Percentiles rank a stretch among this genome's conserved stretches.
Evolutionary conservation across 2,329 filamentous ascomycete genomes (phyloP).

Genomic region (Exserohilum turcica): DNA sequence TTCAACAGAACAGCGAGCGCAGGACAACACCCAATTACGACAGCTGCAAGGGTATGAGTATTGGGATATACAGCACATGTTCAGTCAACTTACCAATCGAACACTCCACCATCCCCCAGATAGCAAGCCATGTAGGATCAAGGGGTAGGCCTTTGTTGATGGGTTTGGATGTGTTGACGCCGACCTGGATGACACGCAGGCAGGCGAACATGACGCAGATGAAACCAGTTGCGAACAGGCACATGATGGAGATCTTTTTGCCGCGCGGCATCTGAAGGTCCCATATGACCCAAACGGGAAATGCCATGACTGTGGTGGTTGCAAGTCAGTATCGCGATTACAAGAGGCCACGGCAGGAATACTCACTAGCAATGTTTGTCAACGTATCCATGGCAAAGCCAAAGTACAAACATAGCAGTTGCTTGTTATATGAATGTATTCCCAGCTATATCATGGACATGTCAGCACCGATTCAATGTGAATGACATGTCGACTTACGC

Average conservation of each 20-base stretch:
- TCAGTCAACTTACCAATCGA: constrained; percentile 27
- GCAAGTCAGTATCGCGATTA: not conserved
- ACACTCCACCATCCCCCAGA: constrained; percentile 45
- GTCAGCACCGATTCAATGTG: not conserved
- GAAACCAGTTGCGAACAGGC: constrained; percentile 22
- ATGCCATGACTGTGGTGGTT: constrained; percentile 38
- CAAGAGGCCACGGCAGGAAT: not conserved
- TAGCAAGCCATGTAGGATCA: constrained; percentile 38
- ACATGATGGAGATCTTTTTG: constrained; percentile 42
- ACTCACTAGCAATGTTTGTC: constrained; percentile 42
- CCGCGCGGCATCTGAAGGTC: constrained; percentile 41
- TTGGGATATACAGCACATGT: not conserved
- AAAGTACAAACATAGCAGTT: constrained; percentile 39
- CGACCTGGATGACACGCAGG: constrained; percentile 37
- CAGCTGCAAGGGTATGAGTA: constrained; percentile 11
- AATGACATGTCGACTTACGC: constrained; percentile 1
- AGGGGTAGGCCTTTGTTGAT: constrained; percentile 20
- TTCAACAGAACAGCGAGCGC: constrained; percentile 20
- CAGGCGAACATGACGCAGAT: constrained; percentile 24
- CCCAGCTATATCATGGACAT: not conserved
- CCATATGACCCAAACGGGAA: constrained; percentile 47
- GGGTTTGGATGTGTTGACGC: constrained; percentile 28
- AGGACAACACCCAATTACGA: constrained; percentile 24
- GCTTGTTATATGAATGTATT: constrained; percentile 2
- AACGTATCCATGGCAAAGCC: constrained; percentile 42